Evolutionary conservation across 257 asterid species (phyloP), one percentile per base, ranked within the genome.

Genomic region (Knoxia roxburghii): DNA sequence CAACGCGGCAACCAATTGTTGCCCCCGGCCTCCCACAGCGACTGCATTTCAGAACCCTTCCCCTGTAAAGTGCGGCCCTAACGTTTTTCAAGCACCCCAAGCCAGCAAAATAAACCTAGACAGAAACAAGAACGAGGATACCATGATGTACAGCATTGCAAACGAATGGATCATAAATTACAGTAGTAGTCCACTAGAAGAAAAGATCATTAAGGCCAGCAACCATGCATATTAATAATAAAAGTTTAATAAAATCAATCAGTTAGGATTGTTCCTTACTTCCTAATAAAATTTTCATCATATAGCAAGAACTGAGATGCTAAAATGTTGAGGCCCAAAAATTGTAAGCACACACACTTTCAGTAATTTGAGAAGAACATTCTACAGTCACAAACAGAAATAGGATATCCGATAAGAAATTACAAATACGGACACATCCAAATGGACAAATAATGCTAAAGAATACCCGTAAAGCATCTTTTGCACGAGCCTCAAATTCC

Each of bases 21-120:
- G 99, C 99, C 71, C 99, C 99, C 64, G 96, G 90, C 83, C 93
- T 90, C 80, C 88, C 85, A 74, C 99, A 94, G 50, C 96, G 96
- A 70, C 84, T 91, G 83, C 99, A 94, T 75, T 94, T 94, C 79
- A 90, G 80, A 67, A 79, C 88, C 78, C 93, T 87, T 81, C 99
- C 99, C 69, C 99, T 77, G 81, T 87, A 90, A 68, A 94, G 96
- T 37, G 99, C 99, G 79, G 99, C 98, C 83, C 96, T 86, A 50
- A 94, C 81, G 83, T 90, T 94, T 85, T 94, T 94, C 82, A 94
- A 76, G 90, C 97, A 82, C 76, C 99, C 99, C 79, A 94, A 76
- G 58, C 99, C 97, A 78, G 99, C 96, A 87, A 94, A 94, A 76
- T 94, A 94, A 72, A 94, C 98, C 99, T 94, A 85, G 65, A 56